Evolutionary conservation across 495 filamentous ascomycete species (phyloP).

Genomic region (Xylaria nigripes): DNA sequence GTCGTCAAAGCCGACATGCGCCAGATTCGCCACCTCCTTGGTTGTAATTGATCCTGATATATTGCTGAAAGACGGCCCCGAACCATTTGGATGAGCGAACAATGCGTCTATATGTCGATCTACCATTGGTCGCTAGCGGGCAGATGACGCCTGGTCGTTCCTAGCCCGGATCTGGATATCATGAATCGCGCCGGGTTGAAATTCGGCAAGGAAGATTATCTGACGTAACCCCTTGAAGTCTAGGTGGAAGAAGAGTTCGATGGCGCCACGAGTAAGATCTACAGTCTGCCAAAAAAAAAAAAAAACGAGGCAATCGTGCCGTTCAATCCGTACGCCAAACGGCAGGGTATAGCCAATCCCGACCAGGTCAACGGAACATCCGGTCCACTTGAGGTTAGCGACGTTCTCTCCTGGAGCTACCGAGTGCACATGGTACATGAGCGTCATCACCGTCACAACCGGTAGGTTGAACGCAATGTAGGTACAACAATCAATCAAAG

Average conservation of each 20-base stretch:
- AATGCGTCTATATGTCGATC: background rate
- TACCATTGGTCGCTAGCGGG: background rate
- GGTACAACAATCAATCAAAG: background rate
- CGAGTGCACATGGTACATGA: background rate
- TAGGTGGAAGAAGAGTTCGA: background rate
- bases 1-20: background rate
- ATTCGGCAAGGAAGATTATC: background rate
- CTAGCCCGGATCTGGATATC: background rate
- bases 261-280: background rate
- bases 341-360: background rate
- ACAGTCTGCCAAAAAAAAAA: background rate
- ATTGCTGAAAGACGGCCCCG: background rate
- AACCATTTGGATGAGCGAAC: background rate
- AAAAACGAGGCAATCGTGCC: background rate
- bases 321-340: background rate
- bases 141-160: background rate
- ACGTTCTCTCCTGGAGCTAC: background rate
- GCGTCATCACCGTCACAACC: background rate
- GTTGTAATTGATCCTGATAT: background rate
- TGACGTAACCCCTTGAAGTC: background rate
- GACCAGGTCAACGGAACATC: background rate
- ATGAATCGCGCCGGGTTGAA: background rate
- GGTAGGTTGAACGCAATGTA: background rate
- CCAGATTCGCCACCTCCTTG: background rate
- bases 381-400: background rate